Percentiles rank a stretch among this genome's conserved stretches.
Evolutionary conservation across 371 early-diverging fungal genomes (phyloP).

Genomic region (Circinella minor): DNA sequence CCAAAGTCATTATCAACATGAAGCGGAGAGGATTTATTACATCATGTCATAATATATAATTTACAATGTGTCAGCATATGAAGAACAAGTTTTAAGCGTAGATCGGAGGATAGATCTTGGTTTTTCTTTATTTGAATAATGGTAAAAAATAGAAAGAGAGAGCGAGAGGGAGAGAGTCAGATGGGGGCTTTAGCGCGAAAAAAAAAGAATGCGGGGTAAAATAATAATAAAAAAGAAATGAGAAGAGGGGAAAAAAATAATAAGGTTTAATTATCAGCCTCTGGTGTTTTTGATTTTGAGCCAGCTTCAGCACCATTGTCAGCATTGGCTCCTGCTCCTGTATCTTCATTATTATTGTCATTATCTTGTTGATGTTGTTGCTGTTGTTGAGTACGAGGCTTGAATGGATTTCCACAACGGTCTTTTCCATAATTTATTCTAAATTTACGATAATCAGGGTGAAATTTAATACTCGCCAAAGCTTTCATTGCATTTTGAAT

Average conservation of each 20-base stretch:
- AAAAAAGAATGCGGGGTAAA: too few species aligned
- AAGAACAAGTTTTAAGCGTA: not conserved
- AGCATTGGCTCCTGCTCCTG: not conserved
- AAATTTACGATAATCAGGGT: slow-evolving; percentile 55
- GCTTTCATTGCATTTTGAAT: slow-evolving; percentile 72
- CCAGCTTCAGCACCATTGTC: not conserved
- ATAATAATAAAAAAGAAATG: too few species aligned
- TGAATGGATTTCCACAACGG: slow-evolving; percentile 70
- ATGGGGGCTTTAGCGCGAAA: too few species aligned
- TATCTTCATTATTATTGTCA: not conserved
- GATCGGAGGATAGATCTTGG: not conserved
- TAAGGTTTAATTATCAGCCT: not conserved
- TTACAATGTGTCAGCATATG: not conserved
- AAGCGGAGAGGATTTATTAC: not conserved
- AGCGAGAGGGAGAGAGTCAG: too few species aligned
- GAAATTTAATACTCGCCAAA: slow-evolving; percentile 53
- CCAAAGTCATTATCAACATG: too few species aligned
- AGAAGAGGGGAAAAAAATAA: too few species aligned
- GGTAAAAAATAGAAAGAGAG: too few species aligned
- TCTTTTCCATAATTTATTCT: slow-evolving; percentile 84
- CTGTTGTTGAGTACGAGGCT: slow-evolving; percentile 6
- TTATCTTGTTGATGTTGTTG: slow-evolving; percentile 14
- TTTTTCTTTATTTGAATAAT: too few species aligned
- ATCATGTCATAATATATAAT: not conserved
- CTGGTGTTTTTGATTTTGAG: not conserved